Percentiles rank a stretch among this genome's conserved stretches.
Conservation (phyloP, 257 asterid genomes). For the Fraxinus cuspidata region DNA sequence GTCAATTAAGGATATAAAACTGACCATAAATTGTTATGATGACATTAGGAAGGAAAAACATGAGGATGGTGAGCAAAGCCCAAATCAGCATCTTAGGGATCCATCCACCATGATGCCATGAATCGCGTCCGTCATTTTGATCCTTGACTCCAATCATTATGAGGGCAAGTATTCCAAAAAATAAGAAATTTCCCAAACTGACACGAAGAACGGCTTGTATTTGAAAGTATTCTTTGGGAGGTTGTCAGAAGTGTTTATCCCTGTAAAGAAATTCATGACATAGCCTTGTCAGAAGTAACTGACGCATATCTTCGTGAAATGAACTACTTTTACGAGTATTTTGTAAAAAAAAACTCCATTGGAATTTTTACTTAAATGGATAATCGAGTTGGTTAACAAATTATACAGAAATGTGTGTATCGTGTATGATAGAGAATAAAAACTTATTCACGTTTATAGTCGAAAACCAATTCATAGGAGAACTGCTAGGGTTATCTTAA, state of each 20-base stretch:
- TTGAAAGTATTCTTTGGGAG: constrained; percentile 77
- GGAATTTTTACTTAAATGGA: no score
- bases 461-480: neutral
- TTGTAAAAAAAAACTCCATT: no score
- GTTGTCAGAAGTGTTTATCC: constrained; percentile 74
- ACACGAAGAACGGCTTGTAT: constrained; percentile 93
- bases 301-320: neutral
- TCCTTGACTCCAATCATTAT: constrained; percentile 91
- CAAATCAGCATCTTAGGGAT: constrained; percentile 70
- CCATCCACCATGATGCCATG: constrained; percentile 95
- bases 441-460: no score
- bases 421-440: neutral
- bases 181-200: constrained; percentile 91
- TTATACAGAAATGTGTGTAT: no score
- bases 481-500: no score
- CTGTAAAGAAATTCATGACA: constrained; percentile 40
- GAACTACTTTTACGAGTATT: no score
- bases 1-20: constrained; percentile 22
- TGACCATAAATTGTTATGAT: constrained; percentile 62
- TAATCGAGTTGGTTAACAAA: neutral
- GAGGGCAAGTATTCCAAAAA: constrained; percentile 76
- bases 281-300: constrained; percentile 11
- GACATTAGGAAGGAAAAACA: constrained; percentile 86
- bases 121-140: constrained; percentile 90
- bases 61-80: constrained; percentile 75